Evolutionary conservation across 1,284 basidiomycete genomes (phyloP).

Genomic region (Sanghuangporus baumii): DNA sequence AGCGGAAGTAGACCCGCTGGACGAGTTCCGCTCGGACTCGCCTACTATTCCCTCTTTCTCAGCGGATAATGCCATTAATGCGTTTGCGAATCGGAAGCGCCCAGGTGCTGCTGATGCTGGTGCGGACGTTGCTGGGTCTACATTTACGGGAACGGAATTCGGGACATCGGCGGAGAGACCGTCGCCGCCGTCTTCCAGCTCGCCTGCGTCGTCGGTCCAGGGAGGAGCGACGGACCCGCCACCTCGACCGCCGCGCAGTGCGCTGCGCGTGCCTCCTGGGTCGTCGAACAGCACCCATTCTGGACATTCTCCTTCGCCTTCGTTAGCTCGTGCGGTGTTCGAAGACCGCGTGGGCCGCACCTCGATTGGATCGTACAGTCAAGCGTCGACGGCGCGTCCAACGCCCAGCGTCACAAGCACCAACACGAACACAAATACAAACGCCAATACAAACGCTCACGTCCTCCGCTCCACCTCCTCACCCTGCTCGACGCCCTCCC

Average conservation of each 20-base stretch:
- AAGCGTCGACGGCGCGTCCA: conserved; percentile 26
- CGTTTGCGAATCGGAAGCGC: conserved; percentile 20
- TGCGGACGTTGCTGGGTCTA: neutral
- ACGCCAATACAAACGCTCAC: neutral
- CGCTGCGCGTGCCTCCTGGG: conserved; percentile 13
- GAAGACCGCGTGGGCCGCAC: conserved; percentile 24
- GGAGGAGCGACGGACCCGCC: conserved; percentile 6
- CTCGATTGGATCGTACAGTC: conserved; percentile 27
- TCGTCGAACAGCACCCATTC: neutral
- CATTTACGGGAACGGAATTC: neutral
- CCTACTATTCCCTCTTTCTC: conserved; percentile 30
- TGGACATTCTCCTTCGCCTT: conserved; percentile 7
- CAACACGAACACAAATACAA: too few relatives aligned
- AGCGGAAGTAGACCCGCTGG: neutral
- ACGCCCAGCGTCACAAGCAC: neutral
- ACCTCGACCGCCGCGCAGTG: conserved; percentile 13
- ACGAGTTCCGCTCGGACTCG: conserved; percentile 19
- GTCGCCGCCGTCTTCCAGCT: neutral
- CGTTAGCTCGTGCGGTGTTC: conserved; percentile 21
- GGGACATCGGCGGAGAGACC: neutral
- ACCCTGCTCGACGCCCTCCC: conserved; percentile 2
- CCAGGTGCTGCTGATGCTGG: conserved; percentile 1
- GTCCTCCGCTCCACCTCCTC: conserved; percentile 16
- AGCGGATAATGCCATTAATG: conserved; percentile 27
- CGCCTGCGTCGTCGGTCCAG: neutral